Percentiles rank a stretch among this genome's conserved stretches.
Conservation (phyloP, 345 rosid genomes). For the Citrus australasica region DNA sequence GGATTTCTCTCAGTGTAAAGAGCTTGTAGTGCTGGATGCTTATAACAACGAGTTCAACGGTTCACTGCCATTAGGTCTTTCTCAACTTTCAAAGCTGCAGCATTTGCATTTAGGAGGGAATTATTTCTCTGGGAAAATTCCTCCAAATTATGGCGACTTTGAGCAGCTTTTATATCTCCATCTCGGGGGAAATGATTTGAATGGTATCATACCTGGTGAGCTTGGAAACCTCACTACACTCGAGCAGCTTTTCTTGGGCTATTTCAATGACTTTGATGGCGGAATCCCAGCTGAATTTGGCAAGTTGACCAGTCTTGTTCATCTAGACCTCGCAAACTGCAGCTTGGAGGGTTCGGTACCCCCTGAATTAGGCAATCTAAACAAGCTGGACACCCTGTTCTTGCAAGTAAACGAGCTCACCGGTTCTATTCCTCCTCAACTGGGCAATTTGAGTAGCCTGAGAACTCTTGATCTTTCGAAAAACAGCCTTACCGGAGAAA, state of each 20-base stretch:
- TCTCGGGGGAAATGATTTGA: constrained; percentile 74
- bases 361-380: constrained; percentile 54
- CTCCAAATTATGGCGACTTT: constrained; percentile 54
- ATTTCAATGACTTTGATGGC: constrained; percentile 64
- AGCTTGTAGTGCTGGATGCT: constrained; percentile 60
- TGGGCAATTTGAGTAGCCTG: constrained; percentile 73
- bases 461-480: constrained; percentile 71
- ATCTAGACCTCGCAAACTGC: constrained; percentile 73
- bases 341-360: constrained; percentile 75
- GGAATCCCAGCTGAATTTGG: constrained; percentile 77
- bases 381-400: constrained; percentile 59
- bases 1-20: constrained; percentile 44
- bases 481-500: constrained; percentile 71
- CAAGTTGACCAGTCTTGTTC: constrained; percentile 53
- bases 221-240: constrained; percentile 67
- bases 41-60: constrained; percentile 82
- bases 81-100: constrained; percentile 40
- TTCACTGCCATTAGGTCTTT: constrained; percentile 50
- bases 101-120: constrained; percentile 87
- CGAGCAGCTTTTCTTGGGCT: constrained; percentile 64
- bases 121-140: constrained; percentile 71
- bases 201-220: constrained; percentile 65
- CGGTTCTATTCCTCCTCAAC: constrained; percentile 58
- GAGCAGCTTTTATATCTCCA: constrained; percentile 57
- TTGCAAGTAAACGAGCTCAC: constrained; percentile 68